A percentile compares a stretch with the other conserved stretches of the same genome.
phyloP scores from a whole-genome alignment of 257 asterid genomes.

The Solanum rostratum region DNA sequence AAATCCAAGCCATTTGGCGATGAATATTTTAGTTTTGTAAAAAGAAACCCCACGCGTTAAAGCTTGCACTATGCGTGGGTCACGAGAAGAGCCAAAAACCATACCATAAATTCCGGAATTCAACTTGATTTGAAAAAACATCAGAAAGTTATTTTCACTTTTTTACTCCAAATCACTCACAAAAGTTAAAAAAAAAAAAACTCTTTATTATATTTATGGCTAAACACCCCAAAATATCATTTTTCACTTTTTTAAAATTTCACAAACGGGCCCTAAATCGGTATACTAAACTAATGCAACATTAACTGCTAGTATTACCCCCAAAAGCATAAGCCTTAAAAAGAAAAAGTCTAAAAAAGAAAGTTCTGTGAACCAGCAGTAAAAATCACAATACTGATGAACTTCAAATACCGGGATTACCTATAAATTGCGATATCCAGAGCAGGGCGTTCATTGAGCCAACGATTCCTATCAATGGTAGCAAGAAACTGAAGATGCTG shows the following conservation, averaged over 20 bases:
- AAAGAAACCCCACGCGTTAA: too few relatives aligned
- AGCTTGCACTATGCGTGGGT: too few relatives aligned
- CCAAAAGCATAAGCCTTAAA: not conserved
- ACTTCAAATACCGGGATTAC: constrained; percentile 10
- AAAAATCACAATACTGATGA: not conserved
- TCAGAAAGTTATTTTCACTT: too few relatives aligned
- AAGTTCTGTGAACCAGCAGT: not conserved
- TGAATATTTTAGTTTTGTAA: too few relatives aligned
- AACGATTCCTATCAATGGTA: constrained; percentile 72
- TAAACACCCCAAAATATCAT: not conserved
- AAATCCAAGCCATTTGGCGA: not conserved
- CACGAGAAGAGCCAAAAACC: too few relatives aligned
- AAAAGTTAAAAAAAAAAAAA: too few relatives aligned
- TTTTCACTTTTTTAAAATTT: not conserved
- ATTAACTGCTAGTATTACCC: not conserved
- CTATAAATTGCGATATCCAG: constrained; percentile 64
- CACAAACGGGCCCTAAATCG: not conserved
- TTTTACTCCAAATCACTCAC: too few relatives aligned
- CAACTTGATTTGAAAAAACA: too few relatives aligned
- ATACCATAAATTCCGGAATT: too few relatives aligned
- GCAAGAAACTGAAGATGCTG: constrained; percentile 74
- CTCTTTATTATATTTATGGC: too few relatives aligned
- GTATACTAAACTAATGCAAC: not conserved
- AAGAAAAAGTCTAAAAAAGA: not conserved
- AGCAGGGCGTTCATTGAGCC: constrained; percentile 64